Evolutionary conservation across 129 eudicot species (phyloP), one percentile per base, ranked within the genome.

Genomic region (Artemisia argyi): DNA sequence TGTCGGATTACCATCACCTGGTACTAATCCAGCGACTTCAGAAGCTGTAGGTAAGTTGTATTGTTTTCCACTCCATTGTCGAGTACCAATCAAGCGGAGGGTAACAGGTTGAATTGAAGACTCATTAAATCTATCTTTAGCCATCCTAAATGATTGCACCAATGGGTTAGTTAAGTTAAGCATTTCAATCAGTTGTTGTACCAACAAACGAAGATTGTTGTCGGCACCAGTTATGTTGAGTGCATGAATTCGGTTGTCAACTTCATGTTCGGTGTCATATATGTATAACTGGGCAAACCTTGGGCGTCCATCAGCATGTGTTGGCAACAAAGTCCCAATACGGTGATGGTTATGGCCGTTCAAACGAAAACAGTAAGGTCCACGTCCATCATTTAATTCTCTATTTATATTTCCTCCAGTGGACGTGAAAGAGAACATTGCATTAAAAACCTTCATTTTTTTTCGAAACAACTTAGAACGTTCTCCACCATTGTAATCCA

Each of bases 401-500:
- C 30, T 26, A 3, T 2, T 26, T 26, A 26, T 26, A 26, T 26
- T 26, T 2, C 30, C 30, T 26, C 30, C 30, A 26, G 3, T 26
- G 30, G 30, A 26, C 30, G 30, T 26, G 30, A 26, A 26, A 26
- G 30, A 2, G 30, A 11, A 35, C 72, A 48, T 67, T 26, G 30
- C 39, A 7, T 64, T 64, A 1, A 64, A 5, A 64, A 58, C 3
- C 35, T 58, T 58, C 9, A 58, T 58, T 12, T 58, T 19, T 22
- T 64, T n/a, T 3, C 22, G 26, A n/a, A 26, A 26, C 30, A 26
- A 26, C 30, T 26, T 26, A 26, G 30, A 26, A 26, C 30, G 30
- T 26, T 26, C 18, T 7, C 16, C 50, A 15, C 50, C 67, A 11
- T 62, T 62, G 12, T 62, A 62, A 62, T 62, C 67, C 49, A 62